Evolutionary conservation across 257 asterid species (phyloP).

Genomic region (Solanum etuberosum): DNA sequence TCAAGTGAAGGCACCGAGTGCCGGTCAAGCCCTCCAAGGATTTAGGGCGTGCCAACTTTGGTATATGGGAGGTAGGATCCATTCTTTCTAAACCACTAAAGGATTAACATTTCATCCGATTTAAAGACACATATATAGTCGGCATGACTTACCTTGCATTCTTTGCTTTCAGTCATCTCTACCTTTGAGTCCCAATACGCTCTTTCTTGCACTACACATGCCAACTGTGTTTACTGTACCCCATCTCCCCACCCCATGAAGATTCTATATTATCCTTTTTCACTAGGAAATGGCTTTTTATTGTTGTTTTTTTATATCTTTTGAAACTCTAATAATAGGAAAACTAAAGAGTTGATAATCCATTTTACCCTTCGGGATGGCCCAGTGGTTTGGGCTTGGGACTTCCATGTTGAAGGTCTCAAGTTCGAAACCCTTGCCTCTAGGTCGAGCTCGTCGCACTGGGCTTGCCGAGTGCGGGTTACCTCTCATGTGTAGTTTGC

Average conservation of each 20-base stretch:
- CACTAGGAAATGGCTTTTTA: neutral
- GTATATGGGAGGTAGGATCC: neutral
- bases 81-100: neutral
- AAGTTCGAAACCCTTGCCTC: too few relatives aligned
- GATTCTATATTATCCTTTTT: neutral
- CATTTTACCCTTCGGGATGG: too few relatives aligned
- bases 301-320: neutral
- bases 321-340: neutral
- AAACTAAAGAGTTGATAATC: neutral
- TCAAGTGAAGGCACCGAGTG: neutral
- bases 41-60: neutral
- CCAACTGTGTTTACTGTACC: neutral
- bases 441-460: too few relatives aligned
- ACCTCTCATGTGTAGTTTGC: too few relatives aligned
- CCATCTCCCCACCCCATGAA: neutral
- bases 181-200: neutral
- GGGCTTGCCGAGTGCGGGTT: too few relatives aligned
- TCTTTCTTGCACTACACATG: neutral
- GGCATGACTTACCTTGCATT: neutral
- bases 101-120: neutral
- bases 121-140: neutral
- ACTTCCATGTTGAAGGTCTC: too few relatives aligned
- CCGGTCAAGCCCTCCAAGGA: neutral
- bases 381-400: too few relatives aligned
- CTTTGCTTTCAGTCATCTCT: neutral